phyloP scores from a whole-genome alignment of 768 basidiomycete genomes.

The Trametes cingulata region DNA sequence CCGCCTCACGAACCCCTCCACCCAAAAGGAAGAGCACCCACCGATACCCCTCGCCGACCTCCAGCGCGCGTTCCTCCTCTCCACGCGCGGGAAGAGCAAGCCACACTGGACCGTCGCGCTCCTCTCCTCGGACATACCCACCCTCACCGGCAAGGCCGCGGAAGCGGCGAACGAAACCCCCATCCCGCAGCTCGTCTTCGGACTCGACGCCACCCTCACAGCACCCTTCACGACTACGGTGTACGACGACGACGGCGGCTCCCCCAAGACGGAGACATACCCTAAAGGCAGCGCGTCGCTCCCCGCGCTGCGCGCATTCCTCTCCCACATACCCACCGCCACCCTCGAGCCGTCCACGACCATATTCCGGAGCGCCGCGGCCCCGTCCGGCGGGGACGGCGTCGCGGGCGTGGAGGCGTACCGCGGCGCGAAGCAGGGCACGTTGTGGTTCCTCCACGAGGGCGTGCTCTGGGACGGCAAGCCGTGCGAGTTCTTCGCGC shows the following conservation, averaged over 20 bases:
- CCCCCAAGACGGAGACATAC: slow-evolving; percentile 33
- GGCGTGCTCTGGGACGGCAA: slow-evolving; percentile 78
- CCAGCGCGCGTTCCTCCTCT: slow-evolving; percentile 66
- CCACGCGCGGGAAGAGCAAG: slow-evolving; percentile 72
- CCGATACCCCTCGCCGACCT: slow-evolving; percentile 51
- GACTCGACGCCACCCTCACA: slow-evolving; percentile 57
- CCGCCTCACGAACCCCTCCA: slow-evolving; percentile 51
- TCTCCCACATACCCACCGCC: slow-evolving; percentile 47
- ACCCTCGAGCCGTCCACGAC: slow-evolving; percentile 49
- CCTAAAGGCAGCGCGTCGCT: slow-evolving; percentile 57
- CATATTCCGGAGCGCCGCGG: slow-evolving; percentile 57
- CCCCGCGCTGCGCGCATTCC: slow-evolving; percentile 50
- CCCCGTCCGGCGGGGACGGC: slow-evolving; percentile 11
- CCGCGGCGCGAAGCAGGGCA: slow-evolving; percentile 69
- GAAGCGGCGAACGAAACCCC: slow-evolving; percentile 13
- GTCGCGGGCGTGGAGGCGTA: slow-evolving; percentile 66
- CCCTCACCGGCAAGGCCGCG: slow-evolving; percentile 37
- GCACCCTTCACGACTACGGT: slow-evolving; percentile 48
- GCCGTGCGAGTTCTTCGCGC: slow-evolving; percentile 76
- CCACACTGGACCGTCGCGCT: slow-evolving; percentile 74
- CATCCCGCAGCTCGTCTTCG: slow-evolving; percentile 61
- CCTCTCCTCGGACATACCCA: slow-evolving; percentile 53
- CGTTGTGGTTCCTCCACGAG: slow-evolving; percentile 66
- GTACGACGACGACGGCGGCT: slow-evolving; percentile 23
- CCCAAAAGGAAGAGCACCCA: slow-evolving; percentile 47